Evolutionary conservation across 192 early-diverging fungal species (phyloP), one percentile per base, ranked within the genome.

Genomic region (Mortierella antarctica): DNA sequence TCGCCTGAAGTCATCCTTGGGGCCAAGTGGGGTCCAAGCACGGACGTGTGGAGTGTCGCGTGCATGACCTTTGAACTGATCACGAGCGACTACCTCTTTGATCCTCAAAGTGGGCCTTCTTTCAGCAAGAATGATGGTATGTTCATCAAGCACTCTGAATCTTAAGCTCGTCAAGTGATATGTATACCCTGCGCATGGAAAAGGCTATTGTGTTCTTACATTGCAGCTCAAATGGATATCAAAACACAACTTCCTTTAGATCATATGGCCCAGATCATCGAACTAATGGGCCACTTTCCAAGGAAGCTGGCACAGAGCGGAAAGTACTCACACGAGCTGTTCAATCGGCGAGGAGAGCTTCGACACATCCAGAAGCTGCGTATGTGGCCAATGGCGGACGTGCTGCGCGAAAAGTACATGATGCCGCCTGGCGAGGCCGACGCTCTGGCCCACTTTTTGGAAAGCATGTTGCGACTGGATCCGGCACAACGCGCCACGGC

Each of bases 201-300:
- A 44, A n/a, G 7, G 7, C 59, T 65, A 31, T 40, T 40, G 4
- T 46, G 8, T 68, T 39, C 14, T 73, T 13, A 46, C 49, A 66
- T 40, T 62, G 46, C 2, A 46, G 12, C 39, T 46, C 14, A 42
- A 6, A 12, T 65, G 10, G 48, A 23, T 49, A 47, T 14, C 56
- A 18, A 44, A 12, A 9, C 2, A 48, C 10, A 57, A 6, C 49
- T 14, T 55, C 5, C 11, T 46, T n/a, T 62, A 95, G 97, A 99
- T 83, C 97, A 99, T 71, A 86, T 99, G 60, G 97, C 97, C 0
- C 97, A 97, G 83, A 98, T 99, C 62, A 92, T 95, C 40, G 97
- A 99, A 82, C 89, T 97, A 15, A 74, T 99, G 31, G 97, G 96
- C n/a, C 85, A 86, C 5, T 93, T 97, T 74, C 92, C 93, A 0